Evolutionary conservation across 305 asterid species (phyloP).

Genomic region (Plantago coronopus): DNA sequence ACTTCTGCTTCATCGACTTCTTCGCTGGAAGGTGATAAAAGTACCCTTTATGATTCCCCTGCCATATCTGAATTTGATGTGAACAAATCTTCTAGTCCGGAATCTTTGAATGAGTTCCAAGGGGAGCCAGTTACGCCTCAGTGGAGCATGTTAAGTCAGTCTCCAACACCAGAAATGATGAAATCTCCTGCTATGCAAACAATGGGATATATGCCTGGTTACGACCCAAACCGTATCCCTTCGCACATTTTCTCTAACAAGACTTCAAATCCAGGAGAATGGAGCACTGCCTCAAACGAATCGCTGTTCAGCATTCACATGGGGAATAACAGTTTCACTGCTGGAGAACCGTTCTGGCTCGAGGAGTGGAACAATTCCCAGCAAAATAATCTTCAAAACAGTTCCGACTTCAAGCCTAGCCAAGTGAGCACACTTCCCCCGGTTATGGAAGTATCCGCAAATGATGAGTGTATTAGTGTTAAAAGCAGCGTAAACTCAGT

Average conservation of each 20-base stretch:
- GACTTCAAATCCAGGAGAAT: conserved; percentile 42
- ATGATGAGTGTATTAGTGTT: conserved; percentile 10
- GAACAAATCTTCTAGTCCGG: conserved; percentile 21
- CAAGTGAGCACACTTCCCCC: conserved; percentile 36
- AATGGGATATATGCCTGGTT: conserved; percentile 46
- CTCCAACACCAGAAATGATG: conserved; percentile 35
- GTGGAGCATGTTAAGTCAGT: conserved; percentile 52
- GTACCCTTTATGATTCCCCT: conserved; percentile 16
- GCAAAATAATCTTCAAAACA: conserved; percentile 16
- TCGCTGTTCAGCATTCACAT: conserved; percentile 82
- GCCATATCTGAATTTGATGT: conserved; percentile 27
- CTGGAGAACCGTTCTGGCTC: conserved; percentile 40
- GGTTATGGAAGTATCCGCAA: conserved; percentile 8
- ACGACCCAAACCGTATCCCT: conserved; percentile 81
- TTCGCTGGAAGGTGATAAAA: conserved; percentile 16
- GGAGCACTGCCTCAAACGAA: conserved; percentile 89
- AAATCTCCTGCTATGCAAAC: conserved; percentile 50
- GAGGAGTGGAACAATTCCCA: conserved; percentile 38
- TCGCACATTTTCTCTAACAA: conserved; percentile 51
- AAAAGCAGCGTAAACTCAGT: background rate
- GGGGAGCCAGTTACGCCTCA: conserved; percentile 25
- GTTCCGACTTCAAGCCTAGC: conserved; percentile 30
- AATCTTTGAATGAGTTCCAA: conserved; percentile 25
- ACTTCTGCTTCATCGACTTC: conserved; percentile 32
- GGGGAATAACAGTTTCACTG: conserved; percentile 70